Percentiles rank a stretch among this genome's conserved stretches.
Evolutionary conservation across 352 stramenopile genomes (phyloP).

Genomic region (Thalassiosira mediterranea): DNA sequence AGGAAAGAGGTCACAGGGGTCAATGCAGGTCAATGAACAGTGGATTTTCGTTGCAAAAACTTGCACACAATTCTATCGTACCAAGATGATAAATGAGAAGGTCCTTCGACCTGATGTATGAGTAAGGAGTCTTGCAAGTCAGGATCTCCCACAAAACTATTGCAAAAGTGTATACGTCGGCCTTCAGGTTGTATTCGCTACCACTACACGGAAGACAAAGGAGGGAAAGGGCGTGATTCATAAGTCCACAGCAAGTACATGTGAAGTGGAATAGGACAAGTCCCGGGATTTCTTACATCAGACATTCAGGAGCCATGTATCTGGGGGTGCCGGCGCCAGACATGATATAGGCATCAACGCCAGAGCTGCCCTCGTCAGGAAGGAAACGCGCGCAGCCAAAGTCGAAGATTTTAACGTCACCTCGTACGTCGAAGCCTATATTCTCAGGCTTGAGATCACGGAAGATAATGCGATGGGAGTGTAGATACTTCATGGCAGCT

Average conservation of each 20-base stretch:
- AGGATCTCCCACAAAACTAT: slow-evolving; percentile 64
- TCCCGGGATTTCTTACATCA: slow-evolving; percentile 8
- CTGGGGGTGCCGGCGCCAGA: slow-evolving; percentile 35
- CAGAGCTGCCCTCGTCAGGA: slow-evolving; percentile 18
- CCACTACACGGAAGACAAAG: background rate
- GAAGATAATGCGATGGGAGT: slow-evolving; percentile 63
- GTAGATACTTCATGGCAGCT: slow-evolving; percentile 61
- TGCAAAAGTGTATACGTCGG: slow-evolving; percentile 63
- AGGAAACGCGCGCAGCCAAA: slow-evolving; percentile 40
- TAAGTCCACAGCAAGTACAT: background rate
- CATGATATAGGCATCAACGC: slow-evolving; percentile 40
- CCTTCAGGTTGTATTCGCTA: slow-evolving; percentile 60
- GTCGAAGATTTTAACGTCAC: slow-evolving; percentile 49
- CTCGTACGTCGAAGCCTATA: slow-evolving; percentile 38
- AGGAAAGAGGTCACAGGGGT: too few species aligned
- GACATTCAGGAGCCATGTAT: slow-evolving; percentile 42
- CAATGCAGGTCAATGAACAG: too few species aligned
- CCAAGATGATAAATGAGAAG: background rate
- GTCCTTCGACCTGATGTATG: slow-evolving; percentile 5
- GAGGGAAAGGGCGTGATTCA: background rate
- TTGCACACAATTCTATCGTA: too few species aligned
- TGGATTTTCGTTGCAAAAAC: too few species aligned
- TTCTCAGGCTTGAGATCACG: slow-evolving; percentile 65
- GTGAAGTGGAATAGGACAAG: background rate
- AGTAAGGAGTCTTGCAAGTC: slow-evolving; percentile 27